Evolutionary conservation across 371 early-diverging fungal species (phyloP).

Genomic region (Syncephalastrum contaminatum): DNA sequence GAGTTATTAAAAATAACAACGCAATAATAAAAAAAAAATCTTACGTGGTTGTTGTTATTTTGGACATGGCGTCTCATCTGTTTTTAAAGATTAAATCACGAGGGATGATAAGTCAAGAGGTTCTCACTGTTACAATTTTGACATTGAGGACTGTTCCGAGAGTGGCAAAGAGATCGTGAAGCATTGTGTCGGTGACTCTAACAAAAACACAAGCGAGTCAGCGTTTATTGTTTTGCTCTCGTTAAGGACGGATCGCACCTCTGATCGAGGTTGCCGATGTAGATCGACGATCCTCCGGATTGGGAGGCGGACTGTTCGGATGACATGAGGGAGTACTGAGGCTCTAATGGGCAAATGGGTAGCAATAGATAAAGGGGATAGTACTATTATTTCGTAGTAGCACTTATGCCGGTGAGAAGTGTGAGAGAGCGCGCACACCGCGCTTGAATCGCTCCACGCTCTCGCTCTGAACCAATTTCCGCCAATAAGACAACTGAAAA

Average conservation of each 20-base stretch:
- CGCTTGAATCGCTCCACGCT: no score
- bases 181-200: constrained; percentile 67
- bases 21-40: constrained; percentile 5
- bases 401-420: no score
- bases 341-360: no score
- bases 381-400: no score
- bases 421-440: no score
- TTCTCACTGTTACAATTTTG: constrained; percentile 79
- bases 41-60: constrained; percentile 14
- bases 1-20: not conserved
- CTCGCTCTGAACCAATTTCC: no score
- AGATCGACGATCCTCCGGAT: constrained; percentile 34
- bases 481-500: no score
- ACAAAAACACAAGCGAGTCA: constrained; percentile 1
- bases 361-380: no score
- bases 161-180: constrained; percentile 74
- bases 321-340: no score
- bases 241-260: constrained; percentile 27
- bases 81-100: no score
- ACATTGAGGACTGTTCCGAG: constrained; percentile 67
- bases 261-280: constrained; percentile 89
- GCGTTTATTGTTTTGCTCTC: not conserved
- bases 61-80: constrained; percentile 14
- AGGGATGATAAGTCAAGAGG: constrained; percentile 11
- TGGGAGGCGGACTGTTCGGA: no score